phyloP scores from a whole-genome alignment of 805 yeast genomes.

The Aciculoconidium aculeatum region DNA sequence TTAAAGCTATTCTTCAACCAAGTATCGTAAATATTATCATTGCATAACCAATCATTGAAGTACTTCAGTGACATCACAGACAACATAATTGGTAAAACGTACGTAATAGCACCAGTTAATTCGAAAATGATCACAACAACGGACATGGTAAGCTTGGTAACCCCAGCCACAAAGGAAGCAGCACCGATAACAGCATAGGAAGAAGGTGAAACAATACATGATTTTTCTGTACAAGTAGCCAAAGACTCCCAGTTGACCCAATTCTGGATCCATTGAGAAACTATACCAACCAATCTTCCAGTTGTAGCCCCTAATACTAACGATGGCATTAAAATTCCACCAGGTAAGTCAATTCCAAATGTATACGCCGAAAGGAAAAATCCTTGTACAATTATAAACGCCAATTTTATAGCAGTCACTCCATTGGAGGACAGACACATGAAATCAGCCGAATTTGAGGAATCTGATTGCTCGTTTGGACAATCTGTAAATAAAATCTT shows the following conservation, averaged over 20 bases:
- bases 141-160: constrained; percentile 73
- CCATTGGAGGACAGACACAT: constrained; percentile 29
- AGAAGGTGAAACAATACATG: constrained; percentile 71
- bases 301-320: constrained; percentile 55
- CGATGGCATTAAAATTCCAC: constrained; percentile 63
- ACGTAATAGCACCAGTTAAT: constrained; percentile 79
- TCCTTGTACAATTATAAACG: constrained; percentile 44
- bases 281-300: constrained; percentile 52
- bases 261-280: constrained; percentile 46
- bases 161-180: constrained; percentile 75
- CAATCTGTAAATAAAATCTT: constrained; percentile 71
- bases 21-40: constrained; percentile 59
- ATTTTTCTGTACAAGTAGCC: constrained; percentile 36
- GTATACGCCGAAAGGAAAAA: constrained; percentile 60
- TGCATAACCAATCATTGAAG: constrained; percentile 57
- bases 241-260: constrained; percentile 24
- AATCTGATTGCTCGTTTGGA: constrained; percentile 12
- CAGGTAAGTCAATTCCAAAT: constrained; percentile 64
- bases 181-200: constrained; percentile 89
- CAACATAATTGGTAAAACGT: constrained; percentile 80
- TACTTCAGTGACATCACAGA: constrained; percentile 73
- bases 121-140: constrained; percentile 93
- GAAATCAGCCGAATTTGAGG: constrained; percentile 23
- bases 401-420: constrained; percentile 20
- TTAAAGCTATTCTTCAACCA: constrained; percentile 31